A percentile compares a stretch with the other conserved stretches of the same genome.
These are phyloP conservation scores for Yamadazyma paraphyllophila DNA, from an alignment of 805 yeast species.

Conservation along the genomic window DNA sequence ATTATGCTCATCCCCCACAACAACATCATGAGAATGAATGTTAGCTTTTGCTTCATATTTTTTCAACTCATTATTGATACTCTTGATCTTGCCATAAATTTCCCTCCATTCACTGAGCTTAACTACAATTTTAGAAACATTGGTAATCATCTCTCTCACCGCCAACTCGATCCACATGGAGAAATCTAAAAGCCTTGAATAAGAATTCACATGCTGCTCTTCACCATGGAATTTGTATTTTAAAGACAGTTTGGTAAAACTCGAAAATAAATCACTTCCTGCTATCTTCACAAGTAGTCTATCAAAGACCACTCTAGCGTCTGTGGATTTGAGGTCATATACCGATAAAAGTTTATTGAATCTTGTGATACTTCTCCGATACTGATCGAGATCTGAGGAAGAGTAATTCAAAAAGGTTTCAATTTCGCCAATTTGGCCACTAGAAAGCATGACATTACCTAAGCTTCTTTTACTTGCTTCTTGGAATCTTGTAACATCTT, in stretches of 20 bases:
- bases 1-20: neutral
- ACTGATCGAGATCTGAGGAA: conserved; percentile 37
- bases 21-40: conserved; percentile 3
- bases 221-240: conserved; percentile 12
- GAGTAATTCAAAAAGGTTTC: conserved; percentile 50
- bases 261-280: conserved; percentile 7
- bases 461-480: conserved; percentile 19
- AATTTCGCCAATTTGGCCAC: conserved; percentile 34
- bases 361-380: conserved; percentile 25
- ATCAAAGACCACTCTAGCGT: conserved; percentile 23
- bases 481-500: conserved; percentile 12
- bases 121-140: conserved; percentile 21
- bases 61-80: conserved; percentile 27
- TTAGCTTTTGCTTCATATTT: conserved; percentile 23
- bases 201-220: conserved; percentile 10
- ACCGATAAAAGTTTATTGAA: conserved; percentile 38
- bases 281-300: conserved; percentile 7
- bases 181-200: conserved; percentile 14
- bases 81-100: conserved; percentile 25
- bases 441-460: conserved; percentile 25
- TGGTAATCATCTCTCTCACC: conserved; percentile 21
- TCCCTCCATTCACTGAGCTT: conserved; percentile 32
- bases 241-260: neutral
- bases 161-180: conserved; percentile 25
- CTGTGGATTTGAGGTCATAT: conserved; percentile 32